These are phyloP conservation scores for Scopulariopsis brevicaulis DNA, from an alignment of 2,329 filamentous ascomycete species.

Conservation along the genomic window DNA sequence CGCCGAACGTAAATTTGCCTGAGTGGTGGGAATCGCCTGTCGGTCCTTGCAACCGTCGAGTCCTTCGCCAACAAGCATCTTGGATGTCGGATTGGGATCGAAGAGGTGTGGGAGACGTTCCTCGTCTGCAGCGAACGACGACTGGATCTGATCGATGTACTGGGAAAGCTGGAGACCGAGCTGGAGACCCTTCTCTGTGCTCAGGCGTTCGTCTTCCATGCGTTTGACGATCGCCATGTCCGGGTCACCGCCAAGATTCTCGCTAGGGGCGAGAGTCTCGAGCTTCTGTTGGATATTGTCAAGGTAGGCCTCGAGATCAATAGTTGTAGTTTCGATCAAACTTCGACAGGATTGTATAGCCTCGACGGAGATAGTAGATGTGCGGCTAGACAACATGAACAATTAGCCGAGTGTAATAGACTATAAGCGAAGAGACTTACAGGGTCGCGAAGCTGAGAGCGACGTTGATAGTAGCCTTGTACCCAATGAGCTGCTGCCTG, in stretches of 20 bases:
- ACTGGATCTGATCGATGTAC: conserved; percentile 10
- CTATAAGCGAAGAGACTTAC: conserved; percentile 6
- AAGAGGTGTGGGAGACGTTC: background rate
- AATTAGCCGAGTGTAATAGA: background rate
- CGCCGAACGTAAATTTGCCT: too few relatives aligned
- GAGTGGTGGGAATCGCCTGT: too few relatives aligned
- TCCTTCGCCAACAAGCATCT: background rate
- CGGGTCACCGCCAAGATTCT: background rate
- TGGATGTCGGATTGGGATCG: background rate
- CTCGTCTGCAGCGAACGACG: background rate
- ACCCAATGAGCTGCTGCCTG: background rate
- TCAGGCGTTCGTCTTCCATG: conserved; percentile 9
- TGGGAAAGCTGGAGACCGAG: conserved; percentile 10
- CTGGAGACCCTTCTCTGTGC: conserved; percentile 11
- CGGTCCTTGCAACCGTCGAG: background rate
- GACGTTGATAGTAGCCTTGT: conserved; percentile 4
- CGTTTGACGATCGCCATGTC: conserved; percentile 5
- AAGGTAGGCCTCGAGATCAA: conserved; percentile 9
- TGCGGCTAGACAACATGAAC: conserved; percentile 6
- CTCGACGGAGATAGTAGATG: background rate
- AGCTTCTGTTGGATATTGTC: conserved; percentile 8
- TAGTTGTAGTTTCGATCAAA: conserved; percentile 6
- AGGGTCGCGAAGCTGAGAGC: conserved; percentile 12
- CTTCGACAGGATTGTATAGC: conserved; percentile 6
- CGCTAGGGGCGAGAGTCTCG: conserved; percentile 2